Evolutionary conservation across 129 eudicot genomes (phyloP), one percentile per base, ranked within the genome.

Genomic region (Scalesia atractyloides): DNA sequence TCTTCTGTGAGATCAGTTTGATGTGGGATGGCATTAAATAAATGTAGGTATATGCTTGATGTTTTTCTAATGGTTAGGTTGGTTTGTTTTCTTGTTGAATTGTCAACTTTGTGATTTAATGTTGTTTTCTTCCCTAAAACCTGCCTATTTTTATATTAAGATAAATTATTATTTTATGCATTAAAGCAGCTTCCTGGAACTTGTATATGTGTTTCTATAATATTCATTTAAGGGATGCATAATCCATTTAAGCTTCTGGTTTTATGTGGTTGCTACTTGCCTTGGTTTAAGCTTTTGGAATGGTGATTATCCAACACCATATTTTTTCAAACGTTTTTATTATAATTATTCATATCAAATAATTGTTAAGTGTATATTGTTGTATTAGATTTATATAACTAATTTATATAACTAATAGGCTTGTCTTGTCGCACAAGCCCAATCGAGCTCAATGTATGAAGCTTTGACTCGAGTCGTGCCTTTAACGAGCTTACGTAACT

Each of bases 41-140:
- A 72, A 37, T 79, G 56, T 74, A 59, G 53, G 77, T n/a, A 50
- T 65, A 70, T 41, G 71, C 48, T 44, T 79, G 50, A 79, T 72
- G 73, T 37, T 74, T 68, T 69, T 78, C 43, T 69, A 46, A 68
- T 66, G 57, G 36, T 17, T n/a, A 64, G 49, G 68, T 24, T 71
- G 26, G 63, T 37, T 58, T 80, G 56, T 68, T 77, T 57, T 70
- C 30, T 62, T 50, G 69, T 16, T 76, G 78, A 76, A 37, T 81
- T 76, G 78, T 70, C 81, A 78, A 73, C 75, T 30, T 49, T 51
- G 14, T 66, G 73, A 26, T 82, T 82, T 59, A 59, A n/a, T 60
- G 69, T 33, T 41, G 6, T 66, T 37, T 76, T 63, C 66, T 72
- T 61, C 16, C 60, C 18, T 80, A 60, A 49, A 49, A 69, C 61